These are phyloP conservation scores for Boletellus deceptivus DNA, from an alignment of 1,284 basidiomycete genomes.

Conservation along the genomic window DNA sequence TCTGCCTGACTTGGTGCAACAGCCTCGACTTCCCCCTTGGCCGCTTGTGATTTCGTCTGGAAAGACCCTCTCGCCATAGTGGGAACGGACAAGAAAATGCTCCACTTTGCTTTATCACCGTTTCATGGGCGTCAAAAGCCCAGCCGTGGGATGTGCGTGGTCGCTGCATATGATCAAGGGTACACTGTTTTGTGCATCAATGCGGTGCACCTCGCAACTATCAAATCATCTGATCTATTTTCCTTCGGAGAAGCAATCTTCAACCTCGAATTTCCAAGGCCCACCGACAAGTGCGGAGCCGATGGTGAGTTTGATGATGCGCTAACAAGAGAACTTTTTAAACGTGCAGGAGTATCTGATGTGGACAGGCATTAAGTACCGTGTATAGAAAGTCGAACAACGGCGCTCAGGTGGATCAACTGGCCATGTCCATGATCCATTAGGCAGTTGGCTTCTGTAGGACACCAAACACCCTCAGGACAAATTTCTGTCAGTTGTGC, in stretches of 20 bases:
- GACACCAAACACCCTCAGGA: too few relatives aligned
- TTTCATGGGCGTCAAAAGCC: background rate
- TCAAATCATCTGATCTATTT: background rate
- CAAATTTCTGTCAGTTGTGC: too few relatives aligned
- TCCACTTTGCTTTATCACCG: slow-evolving; percentile 12
- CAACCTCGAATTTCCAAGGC: background rate
- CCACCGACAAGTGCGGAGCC: background rate
- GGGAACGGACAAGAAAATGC: background rate
- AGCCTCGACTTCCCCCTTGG: background rate
- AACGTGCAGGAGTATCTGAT: too few relatives aligned
- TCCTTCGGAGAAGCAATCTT: background rate
- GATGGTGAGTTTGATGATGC: background rate
- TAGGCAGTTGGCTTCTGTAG: too few relatives aligned
- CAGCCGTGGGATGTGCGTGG: background rate
- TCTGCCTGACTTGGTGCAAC: slow-evolving; percentile 10
- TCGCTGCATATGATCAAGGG: too few relatives aligned
- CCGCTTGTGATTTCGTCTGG: background rate
- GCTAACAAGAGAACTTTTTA: too few relatives aligned
- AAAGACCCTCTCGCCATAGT: slow-evolving; percentile 5
- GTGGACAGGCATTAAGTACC: too few relatives aligned
- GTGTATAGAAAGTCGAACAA: too few relatives aligned
- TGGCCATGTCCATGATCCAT: too few relatives aligned
- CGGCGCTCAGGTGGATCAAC: too few relatives aligned
- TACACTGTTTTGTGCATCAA: too few relatives aligned
- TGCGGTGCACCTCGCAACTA: background rate